A percentile compares a stretch with the other conserved stretches of the same genome.
Conservation (phyloP, 176 grass and related monocot species). For the Sorghum bicolor region Sorghum_bicolor_NCBIv3 NC_012870.2:6849501-6850000, state of each 20-base stretch:
- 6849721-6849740: slow-evolving; percentile 2
- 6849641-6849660: neutral
- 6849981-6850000: slow-evolving; percentile 46
- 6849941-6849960: slow-evolving; percentile 12
- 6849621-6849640: too few species aligned
- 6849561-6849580: too few species aligned
- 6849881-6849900: neutral
- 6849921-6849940: slow-evolving; percentile 3
- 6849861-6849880: neutral
- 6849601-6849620: too few species aligned
- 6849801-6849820: slow-evolving; percentile 28
- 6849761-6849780: neutral
- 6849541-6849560: too few species aligned
- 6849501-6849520: too few species aligned
- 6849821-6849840: slow-evolving; percentile 3
- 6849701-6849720: neutral
- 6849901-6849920: neutral
- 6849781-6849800: slow-evolving; percentile 21
- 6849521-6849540: too few species aligned
- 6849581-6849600: too few species aligned
- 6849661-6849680: slow-evolving; percentile 8
- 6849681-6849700: neutral
- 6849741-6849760: neutral
- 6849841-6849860: neutral
- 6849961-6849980: slow-evolving; percentile 28